phyloP scores from a whole-genome alignment of 2,329 filamentous ascomycete species.

The Neonectria ditissima region DNA sequence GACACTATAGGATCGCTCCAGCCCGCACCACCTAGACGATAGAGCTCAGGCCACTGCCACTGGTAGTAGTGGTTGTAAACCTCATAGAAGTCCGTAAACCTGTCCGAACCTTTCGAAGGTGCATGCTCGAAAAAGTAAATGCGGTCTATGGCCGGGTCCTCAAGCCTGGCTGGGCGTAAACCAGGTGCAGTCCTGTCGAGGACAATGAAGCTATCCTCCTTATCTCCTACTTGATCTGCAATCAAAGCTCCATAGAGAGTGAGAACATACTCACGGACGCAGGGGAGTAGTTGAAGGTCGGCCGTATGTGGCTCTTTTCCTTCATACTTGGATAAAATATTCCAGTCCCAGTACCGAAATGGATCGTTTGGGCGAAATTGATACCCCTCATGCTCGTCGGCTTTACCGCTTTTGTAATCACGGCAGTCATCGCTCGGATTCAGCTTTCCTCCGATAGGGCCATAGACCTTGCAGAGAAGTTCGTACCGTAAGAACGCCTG shows the following conservation, averaged over 20 bases:
- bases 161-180: too few species aligned
- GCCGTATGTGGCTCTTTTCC: background rate
- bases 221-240: background rate
- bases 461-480: conserved; percentile 21
- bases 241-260: conserved; percentile 16
- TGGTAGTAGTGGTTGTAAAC: background rate
- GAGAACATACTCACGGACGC: conserved; percentile 15
- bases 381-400: background rate
- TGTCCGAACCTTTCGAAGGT: background rate
- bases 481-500: conserved; percentile 17
- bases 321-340: conserved; percentile 9
- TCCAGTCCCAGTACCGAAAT: conserved; percentile 14
- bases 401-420: background rate
- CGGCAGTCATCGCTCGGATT: background rate
- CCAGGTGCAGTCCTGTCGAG: background rate
- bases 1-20: conserved; percentile 13
- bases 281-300: conserved; percentile 5
- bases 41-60: background rate
- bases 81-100: background rate
- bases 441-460: background rate
- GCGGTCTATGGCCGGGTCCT: background rate
- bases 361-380: background rate
- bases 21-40: background rate
- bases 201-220: background rate
- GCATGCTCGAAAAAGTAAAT: background rate